Conservation (phyloP, 2,329 filamentous ascomycete genomes). For the Diaporthe helianthi region DNA sequence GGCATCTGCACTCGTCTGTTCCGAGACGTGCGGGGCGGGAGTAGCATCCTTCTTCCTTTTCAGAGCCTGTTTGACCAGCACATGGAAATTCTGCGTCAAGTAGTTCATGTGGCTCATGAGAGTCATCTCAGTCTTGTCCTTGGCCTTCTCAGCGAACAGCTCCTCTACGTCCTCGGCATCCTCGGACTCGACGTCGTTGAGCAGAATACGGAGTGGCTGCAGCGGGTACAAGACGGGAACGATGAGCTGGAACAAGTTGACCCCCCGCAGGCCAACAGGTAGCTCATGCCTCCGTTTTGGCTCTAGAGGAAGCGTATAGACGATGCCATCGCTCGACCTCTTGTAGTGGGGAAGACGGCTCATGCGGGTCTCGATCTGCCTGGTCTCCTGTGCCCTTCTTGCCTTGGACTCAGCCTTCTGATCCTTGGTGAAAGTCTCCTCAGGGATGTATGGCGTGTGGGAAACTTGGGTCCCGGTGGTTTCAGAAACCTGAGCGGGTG, state of each 20-base stretch:
- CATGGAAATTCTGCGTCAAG: constrained; percentile 73
- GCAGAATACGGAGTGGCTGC: constrained; percentile 68
- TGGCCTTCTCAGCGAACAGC: constrained; percentile 67
- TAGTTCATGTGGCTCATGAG: constrained; percentile 80
- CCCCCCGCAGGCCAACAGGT: constrained; percentile 63
- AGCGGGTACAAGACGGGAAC: constrained; percentile 77
- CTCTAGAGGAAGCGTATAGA: constrained; percentile 75
- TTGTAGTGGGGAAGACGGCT: constrained; percentile 71
- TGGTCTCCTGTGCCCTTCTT: constrained; percentile 69
- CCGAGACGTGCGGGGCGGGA: constrained; percentile 33
- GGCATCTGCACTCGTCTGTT: constrained; percentile 36
- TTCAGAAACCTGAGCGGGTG: neutral
- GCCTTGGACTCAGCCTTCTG: constrained; percentile 69
- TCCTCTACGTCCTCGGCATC: constrained; percentile 70
- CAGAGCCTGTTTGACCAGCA: constrained; percentile 64
- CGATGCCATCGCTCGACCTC: constrained; percentile 72
- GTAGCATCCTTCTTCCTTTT: constrained; percentile 35
- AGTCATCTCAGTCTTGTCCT: constrained; percentile 64
- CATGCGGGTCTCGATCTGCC: constrained; percentile 79
- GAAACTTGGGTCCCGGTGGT: neutral
- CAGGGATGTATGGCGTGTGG: constrained; percentile 47
- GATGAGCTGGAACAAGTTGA: constrained; percentile 71
- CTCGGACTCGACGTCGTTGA: constrained; percentile 67
- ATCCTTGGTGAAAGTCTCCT: constrained; percentile 61
- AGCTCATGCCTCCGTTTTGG: constrained; percentile 67